Conservation (phyloP, 768 basidiomycete species). For the Rhodotorula toruloides region DNA sequence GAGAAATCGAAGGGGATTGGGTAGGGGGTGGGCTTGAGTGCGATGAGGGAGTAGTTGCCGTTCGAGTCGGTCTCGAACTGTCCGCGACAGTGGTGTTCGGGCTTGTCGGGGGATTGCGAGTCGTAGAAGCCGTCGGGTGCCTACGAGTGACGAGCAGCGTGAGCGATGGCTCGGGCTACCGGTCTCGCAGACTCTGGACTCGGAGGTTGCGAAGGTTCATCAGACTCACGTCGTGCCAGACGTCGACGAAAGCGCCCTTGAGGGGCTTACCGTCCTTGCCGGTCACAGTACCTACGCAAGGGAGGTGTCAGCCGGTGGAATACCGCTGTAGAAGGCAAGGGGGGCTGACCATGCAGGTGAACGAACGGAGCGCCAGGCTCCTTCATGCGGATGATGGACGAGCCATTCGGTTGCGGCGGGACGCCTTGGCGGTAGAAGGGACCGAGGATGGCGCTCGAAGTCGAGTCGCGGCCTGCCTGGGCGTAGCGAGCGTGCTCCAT, state of each 20-base stretch:
- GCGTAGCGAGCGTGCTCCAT: slow-evolving; percentile 25
- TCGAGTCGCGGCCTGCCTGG: slow-evolving; percentile 14
- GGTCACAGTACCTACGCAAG: neutral
- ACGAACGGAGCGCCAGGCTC: slow-evolving; percentile 31
- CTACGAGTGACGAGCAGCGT: neutral
- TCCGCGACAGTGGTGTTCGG: slow-evolving; percentile 43
- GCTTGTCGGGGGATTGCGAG: slow-evolving; percentile 40
- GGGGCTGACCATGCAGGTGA: slow-evolving; percentile 34
- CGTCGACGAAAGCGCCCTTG: slow-evolving; percentile 38
- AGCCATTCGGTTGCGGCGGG: slow-evolving; percentile 34
- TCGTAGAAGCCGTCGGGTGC: slow-evolving; percentile 42
- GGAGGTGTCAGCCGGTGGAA: neutral
- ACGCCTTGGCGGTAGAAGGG: slow-evolving; percentile 42
- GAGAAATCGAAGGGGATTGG: slow-evolving; percentile 41
- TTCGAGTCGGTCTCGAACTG: slow-evolving; percentile 42
- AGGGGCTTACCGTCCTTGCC: slow-evolving; percentile 38
- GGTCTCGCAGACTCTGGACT: neutral
- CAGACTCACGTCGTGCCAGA: slow-evolving; percentile 39
- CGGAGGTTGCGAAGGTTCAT: neutral
- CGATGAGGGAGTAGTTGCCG: slow-evolving; percentile 37
- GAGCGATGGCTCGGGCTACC: neutral
- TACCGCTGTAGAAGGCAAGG: neutral
- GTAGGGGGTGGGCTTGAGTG: slow-evolving; percentile 40
- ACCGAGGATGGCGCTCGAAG: slow-evolving; percentile 40
- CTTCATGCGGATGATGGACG: slow-evolving; percentile 33